phyloP scores from a whole-genome alignment of 139 green algal species.

The Asterochloris sp. region DNA sequence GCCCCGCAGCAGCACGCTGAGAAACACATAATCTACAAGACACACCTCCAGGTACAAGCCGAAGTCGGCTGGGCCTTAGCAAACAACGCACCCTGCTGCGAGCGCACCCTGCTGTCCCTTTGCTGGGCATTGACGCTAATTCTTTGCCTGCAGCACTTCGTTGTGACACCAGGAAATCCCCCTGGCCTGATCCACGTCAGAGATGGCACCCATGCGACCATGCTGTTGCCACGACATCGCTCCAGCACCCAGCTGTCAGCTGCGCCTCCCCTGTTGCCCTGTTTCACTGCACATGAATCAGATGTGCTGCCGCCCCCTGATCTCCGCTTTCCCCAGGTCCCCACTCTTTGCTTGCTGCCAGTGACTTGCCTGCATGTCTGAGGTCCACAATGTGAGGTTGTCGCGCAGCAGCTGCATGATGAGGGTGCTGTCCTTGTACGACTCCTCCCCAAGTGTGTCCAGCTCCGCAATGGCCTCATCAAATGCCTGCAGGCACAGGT shows the following conservation, averaged over 20 bases:
- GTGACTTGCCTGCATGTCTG: constrained; percentile 88
- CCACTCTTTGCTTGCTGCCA: not conserved
- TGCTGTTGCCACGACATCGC: too few species aligned
- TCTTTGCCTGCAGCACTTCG: too few species aligned
- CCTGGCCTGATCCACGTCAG: too few species aligned
- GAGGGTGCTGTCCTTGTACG: constrained; percentile 98
- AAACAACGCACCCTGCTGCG: too few species aligned
- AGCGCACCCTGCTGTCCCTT: too few species aligned
- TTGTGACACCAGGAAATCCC: too few species aligned
- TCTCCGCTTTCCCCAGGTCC: not conserved
- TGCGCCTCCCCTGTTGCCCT: not conserved
- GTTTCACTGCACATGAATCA: not conserved
- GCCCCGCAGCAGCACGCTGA: too few species aligned
- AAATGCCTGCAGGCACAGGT: constrained; percentile 77
- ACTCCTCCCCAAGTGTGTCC: constrained; percentile 96
- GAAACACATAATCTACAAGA: too few species aligned
- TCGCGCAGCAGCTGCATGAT: constrained; percentile 99
- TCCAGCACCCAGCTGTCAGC: not conserved
- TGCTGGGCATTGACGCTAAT: too few species aligned
- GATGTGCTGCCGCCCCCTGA: not conserved
- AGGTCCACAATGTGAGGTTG: constrained; percentile 99
- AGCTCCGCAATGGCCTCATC: constrained; percentile 98
- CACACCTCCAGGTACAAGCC: too few species aligned
- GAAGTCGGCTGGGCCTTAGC: too few species aligned
- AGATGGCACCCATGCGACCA: too few species aligned